Evolutionary conservation across 1,139 yeast genomes (phyloP).

Genomic region (Martiniozyma asiatica): DNA sequence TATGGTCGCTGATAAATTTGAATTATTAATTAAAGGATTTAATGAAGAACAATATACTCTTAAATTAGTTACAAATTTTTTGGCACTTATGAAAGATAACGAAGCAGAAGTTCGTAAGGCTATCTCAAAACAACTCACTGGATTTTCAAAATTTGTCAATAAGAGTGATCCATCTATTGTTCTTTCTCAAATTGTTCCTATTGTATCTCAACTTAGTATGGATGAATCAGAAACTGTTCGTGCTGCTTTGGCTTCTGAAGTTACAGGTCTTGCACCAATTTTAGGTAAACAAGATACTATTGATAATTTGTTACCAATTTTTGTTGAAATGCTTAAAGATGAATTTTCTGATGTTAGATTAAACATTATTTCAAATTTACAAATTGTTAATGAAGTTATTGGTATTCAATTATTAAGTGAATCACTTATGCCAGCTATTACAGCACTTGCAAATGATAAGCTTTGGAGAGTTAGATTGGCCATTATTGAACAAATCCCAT

Average conservation of each 20-base stretch:
- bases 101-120: conserved; percentile 97
- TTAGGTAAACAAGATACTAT: conserved; percentile 79
- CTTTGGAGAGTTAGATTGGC: conserved; percentile 98
- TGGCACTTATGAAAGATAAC: conserved; percentile 72
- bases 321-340: conserved; percentile 88
- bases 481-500: conserved; percentile 91
- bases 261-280: conserved; percentile 78
- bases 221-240: conserved; percentile 92
- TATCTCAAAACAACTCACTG: conserved; percentile 83
- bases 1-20: conserved; percentile 91
- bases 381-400: conserved; percentile 85
- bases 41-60: conserved; percentile 39
- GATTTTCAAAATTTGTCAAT: conserved; percentile 47
- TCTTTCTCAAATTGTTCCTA: conserved; percentile 65
- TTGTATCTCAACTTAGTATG: conserved; percentile 70
- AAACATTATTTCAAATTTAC: conserved; percentile 84
- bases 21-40: conserved; percentile 58
- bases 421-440: conserved; percentile 85
- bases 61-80: conserved; percentile 57
- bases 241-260: conserved; percentile 80
- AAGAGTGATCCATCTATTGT: conserved; percentile 41
- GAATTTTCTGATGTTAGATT: conserved; percentile 94
- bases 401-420: conserved; percentile 84
- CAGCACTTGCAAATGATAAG: conserved; percentile 90
- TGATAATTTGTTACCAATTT: conserved; percentile 74